phyloP scores from a whole-genome alignment of 768 basidiomycete species.

The Scleroderma citrinum region DNA sequence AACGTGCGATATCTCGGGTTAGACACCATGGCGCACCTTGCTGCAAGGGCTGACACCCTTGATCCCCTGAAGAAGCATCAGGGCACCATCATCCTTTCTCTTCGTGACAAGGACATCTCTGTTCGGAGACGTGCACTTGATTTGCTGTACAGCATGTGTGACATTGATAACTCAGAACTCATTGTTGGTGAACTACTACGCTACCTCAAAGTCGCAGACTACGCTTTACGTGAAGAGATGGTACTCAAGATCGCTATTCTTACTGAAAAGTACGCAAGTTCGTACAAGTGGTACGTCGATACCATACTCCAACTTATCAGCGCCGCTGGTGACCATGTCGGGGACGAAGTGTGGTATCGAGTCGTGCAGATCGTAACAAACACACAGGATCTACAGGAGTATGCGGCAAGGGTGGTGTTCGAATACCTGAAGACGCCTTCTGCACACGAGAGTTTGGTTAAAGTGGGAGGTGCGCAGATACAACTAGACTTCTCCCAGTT shows the following conservation, averaged over 20 bases:
- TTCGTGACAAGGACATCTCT: slow-evolving; percentile 96
- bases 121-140: slow-evolving; percentile 92
- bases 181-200: slow-evolving; percentile 94
- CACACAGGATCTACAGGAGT: slow-evolving; percentile 94
- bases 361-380: slow-evolving; percentile 98
- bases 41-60: slow-evolving; percentile 86
- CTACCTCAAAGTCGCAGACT: slow-evolving; percentile 95
- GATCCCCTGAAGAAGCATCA: slow-evolving; percentile 94
- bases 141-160: slow-evolving; percentile 98
- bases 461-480: slow-evolving; percentile 74
- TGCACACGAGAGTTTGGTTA: slow-evolving; percentile 90
- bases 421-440: slow-evolving; percentile 82
- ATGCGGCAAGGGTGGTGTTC: slow-evolving; percentile 89
- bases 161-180: slow-evolving; percentile 91
- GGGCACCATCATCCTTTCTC: slow-evolving; percentile 87
- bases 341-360: slow-evolving; percentile 99
- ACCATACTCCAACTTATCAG: slow-evolving; percentile 94
- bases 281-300: slow-evolving; percentile 99
- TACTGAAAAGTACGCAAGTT: slow-evolving; percentile 97
- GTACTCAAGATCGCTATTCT: slow-evolving; percentile 97
- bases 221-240: slow-evolving; percentile 96
- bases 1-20: slow-evolving; percentile 97
- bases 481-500: background rate
- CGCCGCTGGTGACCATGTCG: slow-evolving; percentile 96
- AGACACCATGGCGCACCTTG: slow-evolving; percentile 97